phyloP scores from a whole-genome alignment of 2,329 filamentous ascomycete genomes.

The Ophiocordyceps camponoti-floridani region DNA sequence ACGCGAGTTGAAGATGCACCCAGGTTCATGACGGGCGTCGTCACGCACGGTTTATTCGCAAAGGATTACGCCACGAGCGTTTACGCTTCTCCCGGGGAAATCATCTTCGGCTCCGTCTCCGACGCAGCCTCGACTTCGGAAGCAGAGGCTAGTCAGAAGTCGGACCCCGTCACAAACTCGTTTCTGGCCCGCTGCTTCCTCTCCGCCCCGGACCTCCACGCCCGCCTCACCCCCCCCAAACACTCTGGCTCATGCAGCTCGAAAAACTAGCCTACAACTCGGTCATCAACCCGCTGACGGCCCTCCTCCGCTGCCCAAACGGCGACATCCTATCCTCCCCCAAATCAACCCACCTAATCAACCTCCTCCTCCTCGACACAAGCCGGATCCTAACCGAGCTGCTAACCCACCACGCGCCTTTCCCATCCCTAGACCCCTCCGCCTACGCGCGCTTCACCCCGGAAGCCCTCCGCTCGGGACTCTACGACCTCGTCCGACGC shows the following conservation, averaged over 20 bases:
- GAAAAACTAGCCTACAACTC: slow-evolving; percentile 74
- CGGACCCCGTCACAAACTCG: no score
- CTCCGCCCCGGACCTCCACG: slow-evolving; percentile 23
- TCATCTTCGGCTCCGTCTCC: slow-evolving; percentile 27
- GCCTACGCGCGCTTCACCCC: slow-evolving; percentile 25
- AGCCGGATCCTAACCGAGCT: slow-evolving; percentile 53
- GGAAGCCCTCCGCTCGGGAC: slow-evolving; percentile 20
- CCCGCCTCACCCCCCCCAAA: slow-evolving; percentile 17
- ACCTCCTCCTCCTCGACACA: slow-evolving; percentile 56
- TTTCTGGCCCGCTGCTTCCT: slow-evolving; percentile 26
- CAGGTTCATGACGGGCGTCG: slow-evolving; percentile 52
- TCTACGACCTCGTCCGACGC: slow-evolving; percentile 27
- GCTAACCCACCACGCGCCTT: slow-evolving; percentile 28
- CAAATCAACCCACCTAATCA: slow-evolving; percentile 30
- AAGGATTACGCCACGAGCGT: slow-evolving; percentile 30
- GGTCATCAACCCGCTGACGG: slow-evolving; percentile 73
- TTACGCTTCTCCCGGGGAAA: slow-evolving; percentile 30
- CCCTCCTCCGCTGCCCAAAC: slow-evolving; percentile 59
- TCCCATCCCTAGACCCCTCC: not conserved
- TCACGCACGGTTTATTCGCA: slow-evolving; percentile 37
- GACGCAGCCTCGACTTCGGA: not conserved
- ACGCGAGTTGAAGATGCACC: slow-evolving; percentile 23
- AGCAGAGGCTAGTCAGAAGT: no score
- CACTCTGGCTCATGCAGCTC: slow-evolving; percentile 48
- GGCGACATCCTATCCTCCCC: slow-evolving; percentile 42